Evolutionary conservation across 257 asterid species (phyloP), one percentile per base, ranked within the genome.

Genomic region (Gentiana dahurica): DNA sequence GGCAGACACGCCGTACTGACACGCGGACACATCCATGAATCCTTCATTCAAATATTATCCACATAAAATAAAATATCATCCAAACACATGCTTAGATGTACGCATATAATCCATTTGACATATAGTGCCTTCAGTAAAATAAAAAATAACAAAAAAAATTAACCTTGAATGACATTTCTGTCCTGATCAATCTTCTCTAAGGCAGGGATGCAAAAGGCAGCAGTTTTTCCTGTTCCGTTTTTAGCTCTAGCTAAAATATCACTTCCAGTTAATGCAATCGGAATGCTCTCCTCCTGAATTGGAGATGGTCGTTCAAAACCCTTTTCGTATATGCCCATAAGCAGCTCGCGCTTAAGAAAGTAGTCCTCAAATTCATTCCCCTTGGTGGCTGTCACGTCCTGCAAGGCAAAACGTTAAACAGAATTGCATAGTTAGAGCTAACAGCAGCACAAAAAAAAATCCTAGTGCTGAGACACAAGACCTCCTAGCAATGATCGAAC

Each of bases 261-360:
- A 46, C 94, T 88, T 58, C 96, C 96, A 59, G 95, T 88, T 53
- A 88, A 82, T 59, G 89, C 95, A 71, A 88, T 88, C 34, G 97
- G 97, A 56, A 88, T 88, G 65, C 97, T 88, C 78, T 88, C 97
- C 79, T 88, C 97, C 75, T 88, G 97, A 65, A 85, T 82, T 0
- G 96, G 96, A 41, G 96, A 88, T 63, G 96, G 96, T 55, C 86
- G 75, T 75, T 88, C 96, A 76, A 88, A 88, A 41, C 96, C 96
- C 79, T 88, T 88, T 74, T 88, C 96, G 70, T 88, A 88, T 77
- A 88, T 88, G 49, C 96, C 96, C 97, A 88, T 85, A 47, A 88
- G 91, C 69, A 88, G 80, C 78, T 85, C 95, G 0, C 89, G 89
- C 73, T 89, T 85, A 67, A 89, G 68, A 73, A 89, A 89, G 78